phyloP scores from a whole-genome alignment of 331 rosid genomes.

The Malus hybrid region DNA sequence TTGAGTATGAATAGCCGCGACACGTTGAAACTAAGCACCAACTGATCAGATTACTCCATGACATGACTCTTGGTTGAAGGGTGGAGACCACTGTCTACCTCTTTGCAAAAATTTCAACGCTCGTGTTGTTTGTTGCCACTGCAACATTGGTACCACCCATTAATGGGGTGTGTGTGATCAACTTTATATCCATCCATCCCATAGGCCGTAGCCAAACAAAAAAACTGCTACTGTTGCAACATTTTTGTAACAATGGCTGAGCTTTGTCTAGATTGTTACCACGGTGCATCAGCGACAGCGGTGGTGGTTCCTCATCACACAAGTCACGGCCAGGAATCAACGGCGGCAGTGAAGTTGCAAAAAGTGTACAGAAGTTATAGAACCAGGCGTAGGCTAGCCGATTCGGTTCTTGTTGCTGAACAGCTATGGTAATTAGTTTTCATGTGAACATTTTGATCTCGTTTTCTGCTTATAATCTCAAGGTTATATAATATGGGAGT shows the following conservation, averaged over 20 bases:
- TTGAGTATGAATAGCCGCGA: rapidly evolving
- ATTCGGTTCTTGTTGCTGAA: slow-evolving; percentile 14
- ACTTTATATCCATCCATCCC: background rate
- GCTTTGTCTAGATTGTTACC: background rate
- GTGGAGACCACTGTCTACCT: slow-evolving; percentile 17
- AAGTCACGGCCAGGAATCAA: background rate
- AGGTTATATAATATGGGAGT: background rate
- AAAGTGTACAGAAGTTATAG: slow-evolving; percentile 19
- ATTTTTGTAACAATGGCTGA: background rate
- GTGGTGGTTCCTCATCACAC: background rate
- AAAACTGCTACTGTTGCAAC: background rate
- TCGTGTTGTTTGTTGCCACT: slow-evolving; percentile 7
- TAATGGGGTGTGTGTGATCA: background rate
- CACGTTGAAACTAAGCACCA: background rate
- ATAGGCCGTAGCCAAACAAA: background rate
- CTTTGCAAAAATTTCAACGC: background rate
- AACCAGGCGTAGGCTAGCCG: slow-evolving; percentile 12
- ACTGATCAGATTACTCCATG: background rate
- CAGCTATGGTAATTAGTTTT: slow-evolving; percentile 6
- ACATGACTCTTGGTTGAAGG: background rate
- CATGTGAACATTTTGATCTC: background rate
- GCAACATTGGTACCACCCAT: slow-evolving; percentile 1
- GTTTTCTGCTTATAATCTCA: no score
- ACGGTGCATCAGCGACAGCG: background rate
- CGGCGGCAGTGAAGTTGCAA: slow-evolving; percentile 19